phyloP scores from a whole-genome alignment of 2,329 filamentous ascomycete genomes.

The Epichloe hybrida region DNA sequence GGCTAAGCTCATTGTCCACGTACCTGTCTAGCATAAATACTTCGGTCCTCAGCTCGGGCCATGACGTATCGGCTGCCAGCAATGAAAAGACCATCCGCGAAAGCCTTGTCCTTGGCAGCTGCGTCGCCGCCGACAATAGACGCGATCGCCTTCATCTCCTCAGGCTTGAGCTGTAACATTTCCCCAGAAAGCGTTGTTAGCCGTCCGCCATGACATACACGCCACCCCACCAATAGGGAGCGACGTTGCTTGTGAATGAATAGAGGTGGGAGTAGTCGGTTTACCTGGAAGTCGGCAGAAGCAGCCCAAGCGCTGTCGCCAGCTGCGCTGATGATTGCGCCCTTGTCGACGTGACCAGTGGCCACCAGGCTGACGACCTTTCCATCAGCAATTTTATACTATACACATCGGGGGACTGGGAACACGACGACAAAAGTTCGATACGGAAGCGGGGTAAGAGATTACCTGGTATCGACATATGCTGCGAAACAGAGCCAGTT shows the following conservation, averaged over 20 bases:
- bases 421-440: conserved; percentile 1
- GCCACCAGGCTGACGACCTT: conserved; percentile 55
- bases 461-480: conserved; percentile 39
- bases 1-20: conserved; percentile 8
- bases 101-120: conserved; percentile 49
- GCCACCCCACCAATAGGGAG: conserved; percentile 2
- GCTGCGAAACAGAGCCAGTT: conserved; percentile 20
- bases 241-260: background rate
- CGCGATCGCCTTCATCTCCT: conserved; percentile 46
- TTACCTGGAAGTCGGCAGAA: conserved; percentile 59
- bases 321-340: conserved; percentile 67
- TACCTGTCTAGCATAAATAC: conserved; percentile 80
- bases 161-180: conserved; percentile 23
- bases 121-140: conserved; percentile 33
- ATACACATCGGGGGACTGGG: conserved; percentile 7
- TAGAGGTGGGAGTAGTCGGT: conserved; percentile 13
- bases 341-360: conserved; percentile 69
- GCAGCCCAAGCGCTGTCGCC: conserved; percentile 72
- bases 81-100: conserved; percentile 61
- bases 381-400: conserved; percentile 8
- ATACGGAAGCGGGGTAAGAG: background rate
- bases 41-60: conserved; percentile 61
- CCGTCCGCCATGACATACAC: background rate
- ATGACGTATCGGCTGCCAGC: conserved; percentile 67
- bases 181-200: background rate